phyloP scores from a whole-genome alignment of 2,329 filamentous ascomycete genomes.

The Exophiala mesophila region DNA sequence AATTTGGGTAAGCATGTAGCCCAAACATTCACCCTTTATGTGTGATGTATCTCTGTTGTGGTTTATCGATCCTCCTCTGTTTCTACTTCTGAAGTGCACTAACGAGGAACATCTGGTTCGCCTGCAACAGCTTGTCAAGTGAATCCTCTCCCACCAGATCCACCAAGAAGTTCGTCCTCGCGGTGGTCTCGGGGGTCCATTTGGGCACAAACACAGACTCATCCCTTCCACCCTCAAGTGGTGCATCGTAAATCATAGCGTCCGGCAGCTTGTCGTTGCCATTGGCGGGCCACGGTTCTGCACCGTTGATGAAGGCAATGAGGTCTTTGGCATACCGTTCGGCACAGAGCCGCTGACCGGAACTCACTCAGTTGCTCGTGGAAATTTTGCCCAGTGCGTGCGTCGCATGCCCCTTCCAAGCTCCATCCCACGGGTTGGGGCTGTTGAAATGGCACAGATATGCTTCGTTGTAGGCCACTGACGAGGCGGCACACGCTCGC shows the following conservation, averaged over 20 bases:
- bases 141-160: slow-evolving; percentile 2
- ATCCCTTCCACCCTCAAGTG: not conserved
- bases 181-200: not conserved
- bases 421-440: not conserved
- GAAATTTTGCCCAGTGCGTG: not conserved
- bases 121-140: slow-evolving; percentile 5
- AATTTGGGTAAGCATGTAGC: too few species aligned
- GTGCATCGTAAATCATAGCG: not conserved
- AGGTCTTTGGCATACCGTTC: not conserved
- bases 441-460: not conserved
- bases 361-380: not conserved
- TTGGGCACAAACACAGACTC: slow-evolving; percentile 28
- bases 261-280: not conserved
- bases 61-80: too few species aligned
- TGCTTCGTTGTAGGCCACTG: not conserved
- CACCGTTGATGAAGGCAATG: not conserved
- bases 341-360: not conserved
- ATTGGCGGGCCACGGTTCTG: not conserved
- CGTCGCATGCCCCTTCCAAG: not conserved
- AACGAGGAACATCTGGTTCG: slow-evolving; percentile 3
- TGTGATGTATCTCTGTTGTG: too few species aligned
- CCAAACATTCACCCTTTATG: too few species aligned
- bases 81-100: too few species aligned
- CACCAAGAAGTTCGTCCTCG: slow-evolving; percentile 1
- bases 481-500: not conserved